A percentile compares a stretch with the other conserved stretches of the same genome.
Evolutionary conservation across 176 grass and related monocot genomes (phyloP).

Genomic region (Alopecurus myosuroides): DNA sequence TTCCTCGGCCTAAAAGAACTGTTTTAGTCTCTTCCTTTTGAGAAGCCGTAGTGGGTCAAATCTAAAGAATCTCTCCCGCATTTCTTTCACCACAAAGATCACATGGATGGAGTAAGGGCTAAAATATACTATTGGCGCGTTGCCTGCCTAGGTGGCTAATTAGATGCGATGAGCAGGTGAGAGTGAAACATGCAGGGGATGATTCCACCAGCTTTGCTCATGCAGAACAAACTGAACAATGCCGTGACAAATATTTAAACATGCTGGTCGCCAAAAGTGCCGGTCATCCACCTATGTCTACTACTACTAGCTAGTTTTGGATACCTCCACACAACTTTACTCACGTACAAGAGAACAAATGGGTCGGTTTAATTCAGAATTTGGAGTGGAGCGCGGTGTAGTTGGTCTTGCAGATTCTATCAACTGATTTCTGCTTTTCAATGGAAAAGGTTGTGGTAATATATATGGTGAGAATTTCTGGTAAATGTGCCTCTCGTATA

Average conservation of each 20-base stretch:
- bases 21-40: constrained; percentile 11
- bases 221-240: not conserved
- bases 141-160: not conserved
- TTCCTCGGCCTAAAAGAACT: constrained; percentile 13
- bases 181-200: too few species aligned
- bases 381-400: not conserved
- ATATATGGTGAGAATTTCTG: not conserved
- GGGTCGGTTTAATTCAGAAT: not conserved
- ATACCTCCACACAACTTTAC: not conserved
- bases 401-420: not conserved
- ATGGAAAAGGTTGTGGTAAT: not conserved
- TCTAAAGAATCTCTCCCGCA: constrained; percentile 20
- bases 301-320: not conserved
- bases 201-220: not conserved
- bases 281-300: not conserved
- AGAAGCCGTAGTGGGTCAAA: constrained; percentile 22
- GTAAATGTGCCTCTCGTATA: not conserved
- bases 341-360: not conserved
- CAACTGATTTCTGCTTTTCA: not conserved
- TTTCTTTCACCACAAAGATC: constrained; percentile 31
- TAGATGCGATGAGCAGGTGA: not conserved
- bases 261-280: constrained; percentile 31
- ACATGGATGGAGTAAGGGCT: constrained; percentile 35
- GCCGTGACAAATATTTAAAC: not conserved
- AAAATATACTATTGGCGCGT: not conserved